Base-by-base conservation (phyloP, 495 filamentous ascomycete species). In the Cercophora samala region DNA sequence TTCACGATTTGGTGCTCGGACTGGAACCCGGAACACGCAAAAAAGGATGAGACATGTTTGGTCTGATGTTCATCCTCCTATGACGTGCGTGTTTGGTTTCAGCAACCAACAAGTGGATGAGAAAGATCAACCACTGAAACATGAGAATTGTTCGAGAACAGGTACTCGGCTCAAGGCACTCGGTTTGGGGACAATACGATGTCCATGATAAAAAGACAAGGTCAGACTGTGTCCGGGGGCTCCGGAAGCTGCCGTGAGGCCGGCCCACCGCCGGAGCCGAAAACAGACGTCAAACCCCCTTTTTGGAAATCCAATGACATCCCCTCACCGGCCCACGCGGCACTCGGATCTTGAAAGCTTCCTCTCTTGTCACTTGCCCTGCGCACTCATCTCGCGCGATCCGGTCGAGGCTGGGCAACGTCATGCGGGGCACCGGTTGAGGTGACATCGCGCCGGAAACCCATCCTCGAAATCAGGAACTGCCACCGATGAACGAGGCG, bases 391-490 rank as follows among this genome's bases (percentile, higher is more conserved):
- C 53, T 19, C 22, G 22, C n/a, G 19, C 53, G 53, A 56, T 56
- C 53, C 54, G 46, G n/a, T 11, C 64, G 61, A 60, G 37, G 29
- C 46, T 64, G 46, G n/a, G 18, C 64, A 66, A 60, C 19, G 29
- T 46, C 58, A 37, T 21, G 58, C 46, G 58, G 58, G 58, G 42
- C 18, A 19, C n/a, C 37, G 42, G 65, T 19, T 26, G 5, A 37
- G 22, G 66, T 67, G 66, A 67, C 66, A 67, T 67, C 66, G 66
- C 32, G 60, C 55, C 61, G 66, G 65, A 23, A 5, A 19, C 25
- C 23, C 58, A 22, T 21, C 9, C 64, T 59, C 42, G 60, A 66
- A 54, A 55, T n/a, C 42, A 51, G 22, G n/a, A 56, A 19, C 53
- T 18, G 21, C 1, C 53, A 56, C 22, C 53, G 53, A 56, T 22